Percentiles rank a stretch among this genome's conserved stretches.
Evolutionary conservation across 2,329 filamentous ascomycete genomes (phyloP).

Genomic region (Epichloe gansuensis): DNA sequence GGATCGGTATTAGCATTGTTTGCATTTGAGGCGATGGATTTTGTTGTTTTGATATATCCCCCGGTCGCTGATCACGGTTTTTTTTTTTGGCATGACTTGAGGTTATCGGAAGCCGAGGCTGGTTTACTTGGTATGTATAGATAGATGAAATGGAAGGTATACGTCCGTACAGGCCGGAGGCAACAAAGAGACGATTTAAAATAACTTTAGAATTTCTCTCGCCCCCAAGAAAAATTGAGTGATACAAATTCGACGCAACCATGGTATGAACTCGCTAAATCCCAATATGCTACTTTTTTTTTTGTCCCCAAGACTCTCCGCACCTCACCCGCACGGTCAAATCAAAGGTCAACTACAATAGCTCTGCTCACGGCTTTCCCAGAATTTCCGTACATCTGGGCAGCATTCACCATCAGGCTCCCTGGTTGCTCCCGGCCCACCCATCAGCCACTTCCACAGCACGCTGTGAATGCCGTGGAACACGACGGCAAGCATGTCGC

Average conservation of each 20-base stretch:
- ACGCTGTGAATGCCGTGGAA: conserved; percentile 34
- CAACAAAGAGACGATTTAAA: no score
- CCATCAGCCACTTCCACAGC: conserved; percentile 45
- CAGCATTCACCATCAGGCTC: conserved; percentile 44
- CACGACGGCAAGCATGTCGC: conserved; percentile 32
- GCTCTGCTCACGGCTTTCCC: conserved; percentile 32
- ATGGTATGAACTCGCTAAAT: background rate
- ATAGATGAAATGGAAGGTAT: no score
- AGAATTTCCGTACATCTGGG: conserved; percentile 41
- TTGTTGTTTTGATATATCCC: no score
- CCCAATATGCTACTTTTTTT: background rate
- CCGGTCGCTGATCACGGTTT: no score
- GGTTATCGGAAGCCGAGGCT: no score
- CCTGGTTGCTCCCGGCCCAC: conserved; percentile 36
- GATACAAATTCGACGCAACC: no score
- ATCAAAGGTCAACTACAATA: conserved; percentile 23
- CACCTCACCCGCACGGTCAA: background rate
- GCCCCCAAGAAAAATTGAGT: no score
- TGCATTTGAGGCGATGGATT: no score
- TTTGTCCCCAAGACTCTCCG: background rate
- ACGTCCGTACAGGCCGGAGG: no score
- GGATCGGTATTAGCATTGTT: background rate
- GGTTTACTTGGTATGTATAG: no score
- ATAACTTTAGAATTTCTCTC: no score
- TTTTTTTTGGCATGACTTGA: no score